Base-by-base conservation (phyloP, 306 rosid genomes). In the Ochetophila trinervis region DNA sequence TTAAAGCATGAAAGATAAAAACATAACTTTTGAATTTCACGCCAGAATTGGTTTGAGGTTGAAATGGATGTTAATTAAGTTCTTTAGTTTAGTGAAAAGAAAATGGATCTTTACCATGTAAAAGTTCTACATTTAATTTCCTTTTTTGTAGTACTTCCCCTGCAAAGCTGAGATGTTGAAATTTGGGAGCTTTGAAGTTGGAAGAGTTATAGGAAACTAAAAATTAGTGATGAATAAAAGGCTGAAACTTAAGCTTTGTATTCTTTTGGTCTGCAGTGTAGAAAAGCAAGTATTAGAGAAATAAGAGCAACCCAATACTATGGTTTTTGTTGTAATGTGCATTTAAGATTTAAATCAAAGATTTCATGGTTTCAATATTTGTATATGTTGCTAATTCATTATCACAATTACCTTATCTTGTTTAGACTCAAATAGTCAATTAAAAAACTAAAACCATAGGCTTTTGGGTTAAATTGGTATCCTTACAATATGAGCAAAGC, bases 121-220 rank as follows among this genome's bases (percentile, higher is more conserved):
- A 27, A 27, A 1, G 32, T 27, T 21, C 18, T 13, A 10, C 17
- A 4, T 42, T 57, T 5, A 18, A 9, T 34, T 34, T 4, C 42
- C 6, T 32, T 3, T 56, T 5, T 11, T 57, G 62, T 62, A 75
- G 75, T 75, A 63, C 54, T 75, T 75, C n/a, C 42, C 79, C 79
- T 24, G 21, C 61, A 49, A 68, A 75, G 66, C 45, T 69, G 66
- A 69, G 66, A 69, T 69, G 79, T 75, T 68, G 62, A 75, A 53
- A 14, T n/a, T 20, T n/a, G 23, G 45, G 40, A 47, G 73, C 53
- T 66, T 50, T 36, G 18, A 13, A 40, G 64, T 60, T 48, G 62
- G 6, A 13, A 8, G 57, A 53, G 52, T 51, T 27, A n/a, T n/a
- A 27, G 32, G 32, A 27, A 27, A 27, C 32, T 27, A 27, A 1